Evolutionary conservation across 805 yeast species (phyloP), one percentile per base, ranked within the genome.

Genomic region (Candida parachauliodes): DNA sequence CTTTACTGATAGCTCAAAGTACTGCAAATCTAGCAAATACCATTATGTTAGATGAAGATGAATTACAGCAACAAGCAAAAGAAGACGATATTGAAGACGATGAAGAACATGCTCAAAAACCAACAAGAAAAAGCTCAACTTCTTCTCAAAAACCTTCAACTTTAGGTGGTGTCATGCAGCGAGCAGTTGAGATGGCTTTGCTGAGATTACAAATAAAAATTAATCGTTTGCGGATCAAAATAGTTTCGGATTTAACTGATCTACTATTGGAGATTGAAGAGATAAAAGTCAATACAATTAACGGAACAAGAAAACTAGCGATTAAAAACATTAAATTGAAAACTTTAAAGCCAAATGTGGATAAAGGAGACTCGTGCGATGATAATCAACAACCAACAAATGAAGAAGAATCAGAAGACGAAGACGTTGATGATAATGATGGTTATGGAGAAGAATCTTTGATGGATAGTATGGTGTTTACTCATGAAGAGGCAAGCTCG

Each of bases 21-120:
- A 81, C 91, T 0, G 80, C 81, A 16, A 87, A 83, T 48, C 65
- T 88, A 39, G 88, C 93, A 2, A 74, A 72, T 44, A 76, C 81
- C 32, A 65, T 77, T 16, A 65, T 73, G 54, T 54, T 76, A 32
- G 56, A 60, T 21, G 49, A 43, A 11, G 50, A 44, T 19, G 44
- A 39, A 24, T 26, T 28, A n/a, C 24, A 34, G 14, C 8, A 17
- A 7, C 47, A 41, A 14, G 45, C 36, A 10, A 48, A 34, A 30
- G 25, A 20, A 12, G 42, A 36, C 32, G 28, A 39, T 14, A 34
- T 23, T 2, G 47, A 34, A 15, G 48, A 49, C 23, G 46, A 40
- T 22, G 46, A 34, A 19, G 11, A 20, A 29, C 19, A 19, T 16
- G 8, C 7, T 27, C 27, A 32, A 40, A 27, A 19, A 45, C 43